Conservation (phyloP, 2,329 filamentous ascomycete genomes). For the Alternaria gansuensis region DNA sequence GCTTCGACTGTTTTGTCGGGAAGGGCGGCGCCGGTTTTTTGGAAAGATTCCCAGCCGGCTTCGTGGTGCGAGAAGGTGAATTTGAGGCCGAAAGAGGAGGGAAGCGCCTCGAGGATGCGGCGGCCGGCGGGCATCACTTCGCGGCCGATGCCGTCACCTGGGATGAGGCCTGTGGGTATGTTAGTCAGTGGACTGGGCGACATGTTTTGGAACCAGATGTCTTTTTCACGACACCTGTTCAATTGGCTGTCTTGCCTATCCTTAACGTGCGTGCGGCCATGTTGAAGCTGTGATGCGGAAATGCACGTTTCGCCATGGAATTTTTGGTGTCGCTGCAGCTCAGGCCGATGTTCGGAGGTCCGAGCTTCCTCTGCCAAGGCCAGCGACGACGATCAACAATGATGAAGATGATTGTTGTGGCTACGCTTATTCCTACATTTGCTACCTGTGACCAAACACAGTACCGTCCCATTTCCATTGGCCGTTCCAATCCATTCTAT, state of each 20-base stretch:
- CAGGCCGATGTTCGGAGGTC: conserved; percentile 27
- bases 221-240: too few species aligned
- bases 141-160: conserved; percentile 96
- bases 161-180: conserved; percentile 79
- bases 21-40: conserved; percentile 85
- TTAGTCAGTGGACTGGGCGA: conserved; percentile 9
- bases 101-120: conserved; percentile 89
- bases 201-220: too few species aligned
- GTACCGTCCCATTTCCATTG: neutral
- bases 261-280: conserved; percentile 47
- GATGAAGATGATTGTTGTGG: neutral
- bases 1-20: conserved; percentile 90
- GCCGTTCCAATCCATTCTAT: neutral
- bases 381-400: neutral
- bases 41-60: conserved; percentile 92
- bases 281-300: conserved; percentile 26
- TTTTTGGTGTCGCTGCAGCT: conserved; percentile 28
- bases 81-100: conserved; percentile 86
- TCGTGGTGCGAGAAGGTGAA: conserved; percentile 95
- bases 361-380: conserved; percentile 13
- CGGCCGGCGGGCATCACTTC: conserved; percentile 97
- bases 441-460: neutral
- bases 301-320: conserved; percentile 11
- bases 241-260: conserved; percentile 32
- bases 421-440: neutral